These are phyloP conservation scores for Rhizopogon roseolus DNA, from an alignment of 768 basidiomycete genomes.

Conservation along the genomic window DNA sequence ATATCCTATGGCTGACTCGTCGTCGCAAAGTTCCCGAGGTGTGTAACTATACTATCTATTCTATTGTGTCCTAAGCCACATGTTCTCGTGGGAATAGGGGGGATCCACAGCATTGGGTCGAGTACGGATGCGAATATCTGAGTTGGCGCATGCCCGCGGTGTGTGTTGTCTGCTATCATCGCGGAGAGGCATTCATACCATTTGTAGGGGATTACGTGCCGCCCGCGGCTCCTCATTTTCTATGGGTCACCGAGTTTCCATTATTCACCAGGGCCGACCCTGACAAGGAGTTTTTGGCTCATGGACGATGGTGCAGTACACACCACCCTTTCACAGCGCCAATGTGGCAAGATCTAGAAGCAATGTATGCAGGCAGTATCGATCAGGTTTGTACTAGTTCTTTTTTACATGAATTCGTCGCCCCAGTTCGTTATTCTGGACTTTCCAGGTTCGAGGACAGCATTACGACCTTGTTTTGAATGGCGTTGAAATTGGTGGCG, in stretches of 20 bases:
- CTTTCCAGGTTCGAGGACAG: constrained; percentile 79
- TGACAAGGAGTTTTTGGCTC: constrained; percentile 83
- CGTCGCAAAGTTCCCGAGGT: constrained; percentile 52
- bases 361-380: constrained; percentile 66
- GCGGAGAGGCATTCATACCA: constrained; percentile 6
- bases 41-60: constrained; percentile 16
- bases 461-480: constrained; percentile 96
- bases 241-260: constrained; percentile 96
- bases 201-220: constrained; percentile 52
- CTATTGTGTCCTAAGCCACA: not conserved
- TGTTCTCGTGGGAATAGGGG: constrained; percentile 49
- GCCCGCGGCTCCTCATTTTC: constrained; percentile 66
- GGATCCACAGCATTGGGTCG: constrained; percentile 82
- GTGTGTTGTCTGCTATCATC: constrained; percentile 14
- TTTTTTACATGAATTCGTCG: not conserved
- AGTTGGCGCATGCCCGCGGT: constrained; percentile 65
- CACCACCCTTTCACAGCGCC: constrained; percentile 98
- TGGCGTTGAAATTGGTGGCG: constrained; percentile 91
- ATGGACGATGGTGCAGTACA: constrained; percentile 86
- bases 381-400: constrained; percentile 39
- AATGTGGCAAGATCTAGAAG: constrained; percentile 82
- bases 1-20: constrained; percentile 54
- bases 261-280: constrained; percentile 82
- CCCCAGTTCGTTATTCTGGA: constrained; percentile 2
- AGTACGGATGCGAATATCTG: constrained; percentile 59